These are phyloP conservation scores for Crepidotus variabilis DNA, from an alignment of 768 basidiomycete genomes.

Conservation along the genomic window DNA sequence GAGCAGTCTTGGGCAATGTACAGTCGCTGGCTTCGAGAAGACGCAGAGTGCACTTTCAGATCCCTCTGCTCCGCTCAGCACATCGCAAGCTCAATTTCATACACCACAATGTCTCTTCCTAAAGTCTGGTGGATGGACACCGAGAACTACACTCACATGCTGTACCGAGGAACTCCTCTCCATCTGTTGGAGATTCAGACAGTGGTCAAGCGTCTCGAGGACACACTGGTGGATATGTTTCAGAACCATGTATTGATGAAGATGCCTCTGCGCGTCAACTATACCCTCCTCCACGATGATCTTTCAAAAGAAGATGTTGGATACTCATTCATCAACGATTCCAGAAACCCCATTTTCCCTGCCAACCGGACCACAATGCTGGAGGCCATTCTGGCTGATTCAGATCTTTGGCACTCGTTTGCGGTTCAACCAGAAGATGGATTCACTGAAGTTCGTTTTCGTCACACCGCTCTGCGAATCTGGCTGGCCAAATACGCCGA, in stretches of 20 bases:
- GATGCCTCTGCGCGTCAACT: slow-evolving; percentile 2
- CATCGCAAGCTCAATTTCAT: slow-evolving; percentile 13
- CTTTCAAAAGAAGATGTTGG: slow-evolving; percentile 8
- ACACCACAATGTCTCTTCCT: slow-evolving; percentile 9
- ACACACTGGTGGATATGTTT: slow-evolving; percentile 10
- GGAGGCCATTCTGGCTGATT: too few species aligned
- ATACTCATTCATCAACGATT: slow-evolving; percentile 18
- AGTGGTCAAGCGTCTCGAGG: slow-evolving; percentile 10
- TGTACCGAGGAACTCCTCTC: slow-evolving; percentile 15
- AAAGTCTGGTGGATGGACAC: slow-evolving; percentile 16
- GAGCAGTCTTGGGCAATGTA: background rate
- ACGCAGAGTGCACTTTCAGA: slow-evolving; percentile 15
- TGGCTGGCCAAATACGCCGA: slow-evolving; percentile 8
- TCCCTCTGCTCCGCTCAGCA: slow-evolving; percentile 15
- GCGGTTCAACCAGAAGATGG: background rate
- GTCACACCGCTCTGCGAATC: background rate
- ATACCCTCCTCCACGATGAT: slow-evolving; percentile 17
- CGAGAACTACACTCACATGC: slow-evolving; percentile 6
- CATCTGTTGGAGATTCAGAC: slow-evolving; percentile 1
- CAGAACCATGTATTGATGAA: slow-evolving; percentile 16
- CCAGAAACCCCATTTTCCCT: slow-evolving; percentile 6
- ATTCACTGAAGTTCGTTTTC: background rate
- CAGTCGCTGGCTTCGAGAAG: slow-evolving; percentile 8
- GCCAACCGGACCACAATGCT: background rate
- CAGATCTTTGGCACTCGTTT: too few species aligned